Base-by-base conservation (phyloP, 1,284 basidiomycete species). In the Trametes pubescens region DNA sequence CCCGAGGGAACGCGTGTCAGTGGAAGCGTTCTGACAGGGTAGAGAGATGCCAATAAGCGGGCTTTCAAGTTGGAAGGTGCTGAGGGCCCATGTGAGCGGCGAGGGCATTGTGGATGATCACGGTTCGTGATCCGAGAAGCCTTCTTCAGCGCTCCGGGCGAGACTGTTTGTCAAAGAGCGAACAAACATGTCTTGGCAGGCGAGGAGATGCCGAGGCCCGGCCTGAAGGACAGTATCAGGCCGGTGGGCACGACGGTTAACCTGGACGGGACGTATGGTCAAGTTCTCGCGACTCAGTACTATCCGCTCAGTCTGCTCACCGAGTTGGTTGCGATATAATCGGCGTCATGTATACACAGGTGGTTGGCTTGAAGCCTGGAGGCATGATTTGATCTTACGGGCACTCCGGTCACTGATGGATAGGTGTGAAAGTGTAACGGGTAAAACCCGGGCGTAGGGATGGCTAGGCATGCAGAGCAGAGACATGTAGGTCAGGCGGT, bases 21-120 rank as follows among this genome's bases (percentile, higher is more conserved):
- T 11, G 32, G 26, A 11, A 22, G 40, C 26, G 21, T 57, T 61
- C 47, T 51, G 54, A 62, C 53, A 29, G 10, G 11, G n/a, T 6
- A 34, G 49, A 38, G 37, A 40, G 49, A 37, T 26, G n/a, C 21
- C 18, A 26, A 21, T 24, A 43, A 16, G 35, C 34, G 22, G 21
- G 6, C 14, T 26, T 57, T 21, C 52, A 59, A 47, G 61, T 21
- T 54, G 22, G 52, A 59, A 47, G 61, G 26, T 38, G 10, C 18
- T 7, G 16, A 22, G 37, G 24, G 35, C 35, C 34, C 63, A 67
- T 62, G 66, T 62, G 66, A 67, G 55, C 66, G 53, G 32, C 1
- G 35, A 43, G 37, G 57, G 11, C 32, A 53, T 22, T 40, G 53
- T 22, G 43, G 57, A 21, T 61, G 53, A 55, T 55, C 53, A 57